Evolutionary conservation across 2,329 filamentous ascomycete species (phyloP).

Genomic region (Allantophomopsis lycopodina): DNA sequence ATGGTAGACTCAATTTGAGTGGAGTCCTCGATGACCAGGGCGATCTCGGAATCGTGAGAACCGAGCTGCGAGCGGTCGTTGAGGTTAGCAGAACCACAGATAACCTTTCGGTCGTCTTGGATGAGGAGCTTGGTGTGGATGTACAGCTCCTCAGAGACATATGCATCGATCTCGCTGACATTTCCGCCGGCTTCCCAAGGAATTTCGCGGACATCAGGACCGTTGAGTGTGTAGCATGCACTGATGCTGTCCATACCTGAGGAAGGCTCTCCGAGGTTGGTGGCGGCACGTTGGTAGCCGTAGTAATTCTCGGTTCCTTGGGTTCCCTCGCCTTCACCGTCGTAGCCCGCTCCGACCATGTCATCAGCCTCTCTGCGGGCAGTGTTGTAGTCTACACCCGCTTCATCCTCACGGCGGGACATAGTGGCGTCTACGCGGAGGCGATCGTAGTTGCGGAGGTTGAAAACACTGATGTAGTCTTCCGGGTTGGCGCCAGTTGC

Average conservation of each 20-base stretch:
- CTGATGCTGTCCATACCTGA: slow-evolving; percentile 63
- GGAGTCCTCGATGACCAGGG: slow-evolving; percentile 75
- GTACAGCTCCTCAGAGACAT: slow-evolving; percentile 48
- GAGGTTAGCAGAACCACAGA: slow-evolving; percentile 56
- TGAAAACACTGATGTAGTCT: slow-evolving; percentile 73
- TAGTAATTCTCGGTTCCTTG: slow-evolving; percentile 20
- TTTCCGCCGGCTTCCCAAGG: slow-evolving; percentile 37
- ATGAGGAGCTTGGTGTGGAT: slow-evolving; percentile 62
- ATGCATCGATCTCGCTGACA: slow-evolving; percentile 43
- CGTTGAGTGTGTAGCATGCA: slow-evolving; percentile 71
- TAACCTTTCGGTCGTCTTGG: slow-evolving; percentile 68
- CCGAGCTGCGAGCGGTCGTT: slow-evolving; percentile 64
- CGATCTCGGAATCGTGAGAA: slow-evolving; percentile 76
- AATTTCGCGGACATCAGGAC: slow-evolving; percentile 48
- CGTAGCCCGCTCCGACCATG: slow-evolving; percentile 31
- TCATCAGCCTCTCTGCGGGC: slow-evolving; percentile 52
- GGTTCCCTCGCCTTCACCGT: slow-evolving; percentile 21
- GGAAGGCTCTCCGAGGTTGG: slow-evolving; percentile 25
- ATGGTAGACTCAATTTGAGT: slow-evolving; percentile 57
- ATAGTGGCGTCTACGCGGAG: slow-evolving; percentile 59
- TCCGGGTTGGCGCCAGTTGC: slow-evolving; percentile 54
- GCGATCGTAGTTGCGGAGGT: slow-evolving; percentile 71
- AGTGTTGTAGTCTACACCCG: slow-evolving; percentile 53
- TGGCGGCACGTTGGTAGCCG: slow-evolving; percentile 58
- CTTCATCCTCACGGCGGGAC: slow-evolving; percentile 21